phyloP scores from a whole-genome alignment of 2,329 filamentous ascomycete genomes.

The Lachnellula subtilissima region DNA sequence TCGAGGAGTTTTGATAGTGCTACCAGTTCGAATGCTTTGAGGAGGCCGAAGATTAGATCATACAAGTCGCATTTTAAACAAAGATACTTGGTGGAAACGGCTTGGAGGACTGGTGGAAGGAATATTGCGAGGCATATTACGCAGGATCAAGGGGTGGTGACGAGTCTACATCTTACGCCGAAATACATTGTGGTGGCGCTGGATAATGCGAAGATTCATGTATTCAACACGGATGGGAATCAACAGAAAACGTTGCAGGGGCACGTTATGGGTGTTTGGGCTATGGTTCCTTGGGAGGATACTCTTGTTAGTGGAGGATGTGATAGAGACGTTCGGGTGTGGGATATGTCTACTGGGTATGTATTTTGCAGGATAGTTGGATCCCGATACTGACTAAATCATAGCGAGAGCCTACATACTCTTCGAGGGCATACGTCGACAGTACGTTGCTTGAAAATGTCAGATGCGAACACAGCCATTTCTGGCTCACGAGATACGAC shows the following conservation, averaged over 20 bases:
- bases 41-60: slow-evolving; percentile 64
- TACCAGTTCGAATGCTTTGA: slow-evolving; percentile 35
- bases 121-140: slow-evolving; percentile 84
- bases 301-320: slow-evolving; percentile 93
- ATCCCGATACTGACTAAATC: slow-evolving; percentile 25
- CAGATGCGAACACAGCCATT: slow-evolving; percentile 86
- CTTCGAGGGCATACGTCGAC: slow-evolving; percentile 94
- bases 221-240: slow-evolving; percentile 88
- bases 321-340: slow-evolving; percentile 92
- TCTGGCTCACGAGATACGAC: slow-evolving; percentile 95
- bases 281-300: slow-evolving; percentile 98
- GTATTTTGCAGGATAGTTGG: slow-evolving; percentile 31
- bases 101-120: slow-evolving; percentile 88
- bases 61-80: slow-evolving; percentile 99
- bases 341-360: slow-evolving; percentile 91
- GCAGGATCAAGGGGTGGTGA: slow-evolving; percentile 94
- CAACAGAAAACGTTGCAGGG: slow-evolving; percentile 85
- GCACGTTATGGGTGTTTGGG: slow-evolving; percentile 99
- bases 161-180: slow-evolving; percentile 85
- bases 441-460: slow-evolving; percentile 96
- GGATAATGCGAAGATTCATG: slow-evolving; percentile 97
- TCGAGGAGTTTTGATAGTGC: slow-evolving; percentile 53
- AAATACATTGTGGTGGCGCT: slow-evolving; percentile 97
- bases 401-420: slow-evolving; percentile 69
- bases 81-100: slow-evolving; percentile 92